Percentiles rank a stretch among this genome's conserved stretches.
Conservation (phyloP, 305 asterid species). For the Fraxinus nigra region DNA sequence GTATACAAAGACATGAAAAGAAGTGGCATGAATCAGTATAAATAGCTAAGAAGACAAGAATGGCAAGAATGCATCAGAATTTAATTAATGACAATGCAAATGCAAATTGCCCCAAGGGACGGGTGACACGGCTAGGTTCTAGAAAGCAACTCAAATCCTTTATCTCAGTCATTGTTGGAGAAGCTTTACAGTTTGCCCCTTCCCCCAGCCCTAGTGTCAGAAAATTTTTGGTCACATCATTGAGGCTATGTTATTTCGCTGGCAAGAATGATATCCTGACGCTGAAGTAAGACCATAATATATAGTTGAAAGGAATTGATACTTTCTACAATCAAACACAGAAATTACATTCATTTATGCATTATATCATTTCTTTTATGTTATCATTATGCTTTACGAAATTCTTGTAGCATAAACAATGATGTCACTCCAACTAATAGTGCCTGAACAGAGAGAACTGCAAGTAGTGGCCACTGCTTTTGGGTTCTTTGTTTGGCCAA, state of each 20-base stretch:
- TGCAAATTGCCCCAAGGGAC: neutral
- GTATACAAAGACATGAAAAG: conserved; percentile 26
- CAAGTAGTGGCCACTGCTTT: neutral
- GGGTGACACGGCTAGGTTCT: neutral
- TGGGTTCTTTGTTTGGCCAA: neutral
- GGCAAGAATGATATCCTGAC: neutral
- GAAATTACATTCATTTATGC: neutral
- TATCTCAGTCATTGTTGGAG: neutral
- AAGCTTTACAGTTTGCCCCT: neutral
- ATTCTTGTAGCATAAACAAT: neutral
- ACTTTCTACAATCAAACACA: neutral
- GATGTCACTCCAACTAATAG: neutral
- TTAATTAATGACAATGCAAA: neutral
- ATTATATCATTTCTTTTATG: neutral
- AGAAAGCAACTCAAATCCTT: neutral
- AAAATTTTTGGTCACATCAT: neutral
- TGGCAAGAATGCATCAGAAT: neutral
- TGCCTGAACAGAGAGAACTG: neutral
- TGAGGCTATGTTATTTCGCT: neutral
- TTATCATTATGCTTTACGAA: neutral
- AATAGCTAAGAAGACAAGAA: neutral
- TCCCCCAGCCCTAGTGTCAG: neutral
- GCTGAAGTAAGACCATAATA: neutral
- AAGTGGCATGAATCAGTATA: conserved; percentile 14
- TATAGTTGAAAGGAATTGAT: neutral